Conservation (phyloP, 202 grass and related monocot species). For the Dendrocalamus latiflorus region DNA sequence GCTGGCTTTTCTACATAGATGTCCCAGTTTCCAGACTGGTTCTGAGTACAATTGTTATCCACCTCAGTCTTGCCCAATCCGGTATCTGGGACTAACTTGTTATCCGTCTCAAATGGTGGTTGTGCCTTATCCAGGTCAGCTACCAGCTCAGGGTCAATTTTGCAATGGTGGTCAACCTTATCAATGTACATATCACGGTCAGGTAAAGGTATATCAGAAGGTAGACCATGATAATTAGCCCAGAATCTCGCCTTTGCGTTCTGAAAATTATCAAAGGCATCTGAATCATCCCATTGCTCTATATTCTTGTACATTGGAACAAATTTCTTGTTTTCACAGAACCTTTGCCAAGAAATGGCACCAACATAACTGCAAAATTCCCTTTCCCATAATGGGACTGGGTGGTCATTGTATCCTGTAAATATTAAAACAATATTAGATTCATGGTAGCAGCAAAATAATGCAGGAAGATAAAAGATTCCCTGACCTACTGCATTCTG, state of each 20-base stretch:
- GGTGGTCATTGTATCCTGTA: constrained; percentile 22
- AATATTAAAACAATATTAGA: constrained; percentile 12
- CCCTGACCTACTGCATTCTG: background rate
- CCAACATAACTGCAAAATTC: constrained; percentile 62
- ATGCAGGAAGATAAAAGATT: background rate
- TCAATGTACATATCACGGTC: constrained; percentile 60
- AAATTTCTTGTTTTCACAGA: constrained; percentile 59
- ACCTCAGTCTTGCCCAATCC: constrained; percentile 22
- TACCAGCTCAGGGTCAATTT: constrained; percentile 53
- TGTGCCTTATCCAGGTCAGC: constrained; percentile 43
- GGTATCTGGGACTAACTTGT: constrained; percentile 13
- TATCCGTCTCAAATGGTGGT: constrained; percentile 20
- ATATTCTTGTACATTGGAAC: constrained; percentile 37
- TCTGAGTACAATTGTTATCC: constrained; percentile 21
- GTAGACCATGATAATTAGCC: constrained; percentile 47
- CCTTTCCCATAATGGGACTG: constrained; percentile 56
- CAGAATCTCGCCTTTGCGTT: constrained; percentile 54
- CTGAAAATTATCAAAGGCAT: constrained; percentile 66
- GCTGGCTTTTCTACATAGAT: constrained; percentile 47
- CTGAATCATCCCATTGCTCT: constrained; percentile 59
- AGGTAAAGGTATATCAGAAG: constrained; percentile 45
- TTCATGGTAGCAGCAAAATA: background rate
- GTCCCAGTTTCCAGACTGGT: constrained; percentile 50
- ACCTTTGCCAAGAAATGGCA: constrained; percentile 57
- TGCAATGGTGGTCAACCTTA: constrained; percentile 36